Evolutionary conservation across 257 asterid species (phyloP).

Genomic region (Mentha longifolia): DNA sequence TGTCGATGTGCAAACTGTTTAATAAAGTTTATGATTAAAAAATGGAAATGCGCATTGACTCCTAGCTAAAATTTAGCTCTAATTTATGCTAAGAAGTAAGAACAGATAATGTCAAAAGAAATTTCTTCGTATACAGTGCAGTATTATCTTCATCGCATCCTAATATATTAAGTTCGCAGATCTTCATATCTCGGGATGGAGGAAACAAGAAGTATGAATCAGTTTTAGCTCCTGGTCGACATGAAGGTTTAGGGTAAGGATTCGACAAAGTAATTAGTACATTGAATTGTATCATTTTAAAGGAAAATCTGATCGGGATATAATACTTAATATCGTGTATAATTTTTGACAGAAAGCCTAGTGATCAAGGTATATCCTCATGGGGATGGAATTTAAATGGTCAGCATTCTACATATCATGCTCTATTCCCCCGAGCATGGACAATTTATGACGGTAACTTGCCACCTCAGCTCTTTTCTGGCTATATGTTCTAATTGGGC

Average conservation of each 20-base stretch:
- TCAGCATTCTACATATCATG: constrained; percentile 98
- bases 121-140: not conserved
- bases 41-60: not conserved
- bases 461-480: constrained; percentile 15
- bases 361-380: constrained; percentile 91
- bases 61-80: not conserved
- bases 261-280: not conserved
- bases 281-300: constrained; percentile 1
- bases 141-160: not conserved
- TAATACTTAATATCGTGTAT: constrained; percentile 16
- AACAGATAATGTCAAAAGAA: not conserved
- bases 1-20: not conserved
- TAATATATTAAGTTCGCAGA: constrained; percentile 52
- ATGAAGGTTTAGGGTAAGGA: constrained; percentile 90
- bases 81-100: not conserved
- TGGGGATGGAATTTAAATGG: constrained; percentile 99
- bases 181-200: constrained; percentile 95
- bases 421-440: constrained; percentile 98
- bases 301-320: constrained; percentile 13
- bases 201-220: constrained; percentile 92
- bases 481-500: constrained; percentile 23
- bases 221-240: constrained; percentile 88
- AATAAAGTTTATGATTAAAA: no score
- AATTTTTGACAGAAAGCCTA: constrained; percentile 62
- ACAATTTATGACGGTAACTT: constrained; percentile 87